Percentiles rank a stretch among this genome's conserved stretches.
phyloP scores from a whole-genome alignment of 208 protist species.

The Leishmania turanica region DNA sequence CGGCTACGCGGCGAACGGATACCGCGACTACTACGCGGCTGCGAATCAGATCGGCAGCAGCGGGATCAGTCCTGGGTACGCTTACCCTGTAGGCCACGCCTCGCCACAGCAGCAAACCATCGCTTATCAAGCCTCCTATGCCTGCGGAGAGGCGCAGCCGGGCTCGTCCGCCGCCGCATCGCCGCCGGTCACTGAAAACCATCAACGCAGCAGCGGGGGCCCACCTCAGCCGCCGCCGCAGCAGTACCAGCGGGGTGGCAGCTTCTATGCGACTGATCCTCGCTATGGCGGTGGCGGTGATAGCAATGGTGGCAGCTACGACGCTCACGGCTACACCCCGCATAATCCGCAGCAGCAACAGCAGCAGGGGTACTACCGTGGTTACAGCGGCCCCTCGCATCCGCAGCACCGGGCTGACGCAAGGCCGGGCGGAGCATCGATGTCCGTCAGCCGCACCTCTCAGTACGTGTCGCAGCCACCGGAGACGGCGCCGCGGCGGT shows the following conservation, averaged over 20 bases:
- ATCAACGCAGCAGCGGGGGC: not conserved
- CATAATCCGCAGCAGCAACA: not conserved
- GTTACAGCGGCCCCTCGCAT: not conserved
- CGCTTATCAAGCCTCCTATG: not conserved
- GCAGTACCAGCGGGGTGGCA: conserved; percentile 6
- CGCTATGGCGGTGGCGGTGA: conserved; percentile 2
- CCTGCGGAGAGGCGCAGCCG: not conserved
- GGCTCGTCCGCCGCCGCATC: not conserved
- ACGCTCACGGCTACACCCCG: not conserved
- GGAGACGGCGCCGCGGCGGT: not conserved
- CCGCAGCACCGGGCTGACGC: conserved; percentile 2
- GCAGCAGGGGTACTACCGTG: not conserved
- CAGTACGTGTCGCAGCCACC: conserved; percentile 2
- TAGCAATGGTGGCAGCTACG: not conserved
- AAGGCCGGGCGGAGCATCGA: not conserved
- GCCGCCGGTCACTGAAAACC: not conserved
- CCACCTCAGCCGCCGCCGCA: not conserved
- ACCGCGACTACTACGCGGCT: conserved; percentile 2
- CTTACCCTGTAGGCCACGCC: conserved; percentile 14
- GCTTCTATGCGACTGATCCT: not conserved
- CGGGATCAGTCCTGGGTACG: not conserved
- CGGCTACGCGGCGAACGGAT: conserved; percentile 1
- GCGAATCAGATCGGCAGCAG: not conserved
- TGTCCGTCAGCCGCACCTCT: not conserved
- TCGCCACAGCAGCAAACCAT: not conserved